A percentile compares a stretch with the other conserved stretches of the same genome.
phyloP scores from a whole-genome alignment of 75 land plant genomes.

The Cunninghamia lanceolata region DNA sequence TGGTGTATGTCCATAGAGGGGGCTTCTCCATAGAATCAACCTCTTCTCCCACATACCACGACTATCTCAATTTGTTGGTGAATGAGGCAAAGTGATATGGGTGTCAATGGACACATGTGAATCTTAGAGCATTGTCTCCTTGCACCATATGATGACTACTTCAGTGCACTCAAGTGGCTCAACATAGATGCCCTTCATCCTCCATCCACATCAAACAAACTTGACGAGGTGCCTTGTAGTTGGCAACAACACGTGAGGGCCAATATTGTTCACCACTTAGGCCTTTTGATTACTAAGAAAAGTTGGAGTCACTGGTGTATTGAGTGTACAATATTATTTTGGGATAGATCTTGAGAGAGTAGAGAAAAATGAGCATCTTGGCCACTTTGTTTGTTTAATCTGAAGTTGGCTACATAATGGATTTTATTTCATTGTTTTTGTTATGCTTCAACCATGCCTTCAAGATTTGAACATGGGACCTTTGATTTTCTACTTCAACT shows the following conservation, averaged over 20 bases:
- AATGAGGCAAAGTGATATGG: conserved; percentile 21
- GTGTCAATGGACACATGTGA: conserved; percentile 53
- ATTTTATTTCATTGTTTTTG: too few relatives aligned
- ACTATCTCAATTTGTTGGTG: conserved; percentile 30
- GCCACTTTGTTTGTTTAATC: too few relatives aligned
- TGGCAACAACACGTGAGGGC: conserved; percentile 75
- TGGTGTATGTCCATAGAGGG: conserved; percentile 57
- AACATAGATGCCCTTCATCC: neutral
- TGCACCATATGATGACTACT: conserved; percentile 50
- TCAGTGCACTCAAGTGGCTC: conserved; percentile 40
- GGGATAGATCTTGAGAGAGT: too few relatives aligned
- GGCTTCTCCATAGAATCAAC: conserved; percentile 38
- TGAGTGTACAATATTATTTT: conserved; percentile 30
- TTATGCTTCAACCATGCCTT: too few relatives aligned
- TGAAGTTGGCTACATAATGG: too few relatives aligned
- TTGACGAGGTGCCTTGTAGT: conserved; percentile 27
- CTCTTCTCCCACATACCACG: conserved; percentile 20
- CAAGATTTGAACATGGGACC: too few relatives aligned
- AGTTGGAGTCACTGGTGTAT: neutral
- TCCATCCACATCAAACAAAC: conserved; percentile 26
- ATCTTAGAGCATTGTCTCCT: conserved; percentile 48
- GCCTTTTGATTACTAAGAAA: neutral
- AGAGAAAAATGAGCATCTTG: too few relatives aligned
- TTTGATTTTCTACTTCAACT: too few relatives aligned
- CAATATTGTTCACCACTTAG: conserved; percentile 61